Evolutionary conservation across 1,284 basidiomycete genomes (phyloP).

Genomic region (Cryptococcus sp.): DNA sequence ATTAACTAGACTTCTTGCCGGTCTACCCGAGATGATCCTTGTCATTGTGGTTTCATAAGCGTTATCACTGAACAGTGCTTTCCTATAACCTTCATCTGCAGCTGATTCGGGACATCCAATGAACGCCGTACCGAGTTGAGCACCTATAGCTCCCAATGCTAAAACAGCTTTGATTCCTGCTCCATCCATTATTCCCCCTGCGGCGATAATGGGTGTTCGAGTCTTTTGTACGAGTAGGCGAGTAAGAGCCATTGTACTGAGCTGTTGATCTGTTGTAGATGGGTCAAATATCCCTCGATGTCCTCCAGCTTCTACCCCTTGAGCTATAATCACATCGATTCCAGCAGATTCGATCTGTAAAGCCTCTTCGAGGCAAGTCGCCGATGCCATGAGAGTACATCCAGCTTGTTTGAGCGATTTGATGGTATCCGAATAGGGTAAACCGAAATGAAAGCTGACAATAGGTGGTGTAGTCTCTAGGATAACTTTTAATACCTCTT

Average conservation of each 20-base stretch:
- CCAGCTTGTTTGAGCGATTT: slow-evolving; percentile 17
- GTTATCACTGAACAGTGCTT: slow-evolving; percentile 10
- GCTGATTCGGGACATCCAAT: slow-evolving; percentile 27
- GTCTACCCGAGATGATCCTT: slow-evolving; percentile 28
- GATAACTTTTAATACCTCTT: slow-evolving; percentile 26
- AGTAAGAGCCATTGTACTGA: slow-evolving; percentile 21
- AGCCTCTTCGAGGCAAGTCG: slow-evolving; percentile 30
- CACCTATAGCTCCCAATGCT: slow-evolving; percentile 25
- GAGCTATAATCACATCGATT: slow-evolving; percentile 34
- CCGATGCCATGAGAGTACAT: slow-evolving; percentile 23
- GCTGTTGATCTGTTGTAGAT: slow-evolving; percentile 17
- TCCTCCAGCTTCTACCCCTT: slow-evolving; percentile 39
- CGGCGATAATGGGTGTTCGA: slow-evolving; percentile 30
- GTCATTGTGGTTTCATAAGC: slow-evolving; percentile 23
- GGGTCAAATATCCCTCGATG: slow-evolving; percentile 39
- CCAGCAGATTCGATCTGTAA: slow-evolving; percentile 17
- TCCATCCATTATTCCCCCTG: slow-evolving; percentile 38
- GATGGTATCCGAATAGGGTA: slow-evolving; percentile 18
- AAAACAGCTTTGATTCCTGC: slow-evolving; percentile 16
- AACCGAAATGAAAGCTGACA: slow-evolving; percentile 39
- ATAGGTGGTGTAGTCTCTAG: slow-evolving; percentile 27
- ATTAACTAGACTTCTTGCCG: slow-evolving; percentile 25
- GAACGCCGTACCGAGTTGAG: slow-evolving; percentile 40
- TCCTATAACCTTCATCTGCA: slow-evolving; percentile 22
- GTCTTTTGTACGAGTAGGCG: slow-evolving; percentile 13